phyloP scores from a whole-genome alignment of 2,329 filamentous ascomycete species.

The Fusarium irregulare region DNA sequence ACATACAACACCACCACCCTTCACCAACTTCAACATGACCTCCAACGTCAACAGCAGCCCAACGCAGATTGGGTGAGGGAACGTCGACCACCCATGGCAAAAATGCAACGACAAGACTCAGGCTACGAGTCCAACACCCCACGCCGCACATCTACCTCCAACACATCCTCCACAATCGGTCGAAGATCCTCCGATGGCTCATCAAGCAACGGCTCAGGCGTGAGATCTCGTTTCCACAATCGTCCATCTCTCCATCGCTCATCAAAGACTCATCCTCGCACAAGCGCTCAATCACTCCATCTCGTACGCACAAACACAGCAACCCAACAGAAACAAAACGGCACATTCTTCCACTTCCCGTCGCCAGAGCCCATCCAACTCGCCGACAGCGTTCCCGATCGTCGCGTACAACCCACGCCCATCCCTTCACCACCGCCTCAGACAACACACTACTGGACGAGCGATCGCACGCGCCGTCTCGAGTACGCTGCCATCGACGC shows the following conservation, averaged over 20 bases:
- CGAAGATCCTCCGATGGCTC: conserved; percentile 53
- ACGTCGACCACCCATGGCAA: conserved; percentile 48
- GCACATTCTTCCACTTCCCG: conserved; percentile 63
- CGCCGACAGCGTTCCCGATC: conserved; percentile 36
- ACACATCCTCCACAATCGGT: conserved; percentile 43
- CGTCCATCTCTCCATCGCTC: conserved; percentile 58
- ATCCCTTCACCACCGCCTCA: conserved; percentile 62
- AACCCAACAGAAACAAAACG: conserved; percentile 38
- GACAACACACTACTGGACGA: conserved; percentile 76
- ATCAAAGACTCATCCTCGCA: conserved; percentile 51
- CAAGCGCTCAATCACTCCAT: conserved; percentile 51
- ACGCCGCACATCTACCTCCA: conserved; percentile 54
- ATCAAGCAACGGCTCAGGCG: conserved; percentile 28
- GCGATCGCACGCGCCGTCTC: conserved; percentile 69
- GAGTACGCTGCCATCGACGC: conserved; percentile 76
- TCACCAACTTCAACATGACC: conserved; percentile 38
- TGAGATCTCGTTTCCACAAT: conserved; percentile 50
- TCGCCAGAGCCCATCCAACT: conserved; percentile 55
- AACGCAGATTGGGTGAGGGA: conserved; percentile 36
- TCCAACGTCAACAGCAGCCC: conserved; percentile 38
- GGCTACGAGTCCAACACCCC: conserved; percentile 65
- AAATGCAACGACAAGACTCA: conserved; percentile 68
- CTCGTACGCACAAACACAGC: conserved; percentile 51
- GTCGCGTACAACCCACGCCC: conserved; percentile 33
- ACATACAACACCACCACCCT: conserved; percentile 39